Evolutionary conservation across 306 rosid genomes (phyloP), one percentile per base, ranked within the genome.

Genomic region (Lablab purpureus): DNA sequence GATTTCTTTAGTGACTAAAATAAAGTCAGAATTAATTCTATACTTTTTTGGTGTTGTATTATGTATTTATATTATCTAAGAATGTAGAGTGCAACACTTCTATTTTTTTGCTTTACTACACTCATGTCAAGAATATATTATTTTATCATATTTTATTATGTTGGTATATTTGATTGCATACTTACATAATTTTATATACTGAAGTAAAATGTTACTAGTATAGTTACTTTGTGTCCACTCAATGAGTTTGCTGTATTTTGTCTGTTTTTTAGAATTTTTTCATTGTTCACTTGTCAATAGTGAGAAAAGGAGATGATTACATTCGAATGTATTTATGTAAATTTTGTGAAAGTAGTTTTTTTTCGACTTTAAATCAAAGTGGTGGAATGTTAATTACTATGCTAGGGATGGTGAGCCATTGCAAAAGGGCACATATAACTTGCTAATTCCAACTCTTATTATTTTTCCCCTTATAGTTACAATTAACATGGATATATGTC

Each of bases 301-400:
- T 34, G 1, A 34, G 0, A 46, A 25, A 23, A 12, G 15, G 4
- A 21, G 21, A 22, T 14, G 19, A 27, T 41, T 22, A 11, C n/a
- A 21, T 18, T 51, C 32, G 40, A 18, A 47, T 9, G 0, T 69
- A 30, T 18, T 70, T 7, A 43, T 69, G 56, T 18, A 18, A 23
- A 13, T 7, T 23, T 11, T 7, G 55, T 67, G 32, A 66, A 66
- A 40, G 10, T 18, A 65, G 19, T 1, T 21, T 15, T 68, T 15
- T 68, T 37, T 40, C n/a, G n/a, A 23, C 28, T 25, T 37, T 34
- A 19, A 54, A 22, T 22, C 22, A 4, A 14, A 43, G 45, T 43
- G 18, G 18, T 74, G 28, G 78, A 40, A 40, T 40, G 55, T 58
- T n/a, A n/a, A n/a, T n/a, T 58, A 41, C 28, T 30, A 17, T 47